A percentile compares a stretch with the other conserved stretches of the same genome.
These are phyloP conservation scores for Flaveria bidentis DNA, from an alignment of 129 eudicot species.

Conservation along the genomic window DNA sequence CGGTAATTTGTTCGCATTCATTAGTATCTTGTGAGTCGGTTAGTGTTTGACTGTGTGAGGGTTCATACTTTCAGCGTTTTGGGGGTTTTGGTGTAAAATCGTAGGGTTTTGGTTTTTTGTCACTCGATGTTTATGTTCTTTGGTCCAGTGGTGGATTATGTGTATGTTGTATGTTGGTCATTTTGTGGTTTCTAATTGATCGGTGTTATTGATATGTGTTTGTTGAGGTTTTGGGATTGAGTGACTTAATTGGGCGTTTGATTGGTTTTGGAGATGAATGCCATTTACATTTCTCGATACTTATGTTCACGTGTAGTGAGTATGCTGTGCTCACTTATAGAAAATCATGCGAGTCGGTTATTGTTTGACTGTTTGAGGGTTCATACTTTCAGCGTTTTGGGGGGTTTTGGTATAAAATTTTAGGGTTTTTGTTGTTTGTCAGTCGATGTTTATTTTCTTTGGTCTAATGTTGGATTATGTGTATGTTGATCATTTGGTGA, in stretches of 20 bases:
- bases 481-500: constrained; percentile 9
- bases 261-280: background rate
- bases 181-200: constrained; percentile 15
- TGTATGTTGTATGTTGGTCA: background rate
- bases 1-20: constrained; percentile 35
- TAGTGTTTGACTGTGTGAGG: constrained; percentile 8
- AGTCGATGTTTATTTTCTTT: background rate
- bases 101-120: constrained; percentile 12
- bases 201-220: background rate
- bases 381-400: constrained; percentile 31
- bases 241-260: constrained; percentile 19
- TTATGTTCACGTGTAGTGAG: too few species aligned
- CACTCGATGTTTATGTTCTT: background rate
- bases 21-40: constrained; percentile 30
- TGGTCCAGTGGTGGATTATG: background rate
- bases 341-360: constrained; percentile 26
- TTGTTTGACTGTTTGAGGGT: constrained; percentile 4
- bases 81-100: background rate
- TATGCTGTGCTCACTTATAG: too few species aligned
- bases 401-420: background rate
- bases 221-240: constrained; percentile 22
- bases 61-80: constrained; percentile 32
- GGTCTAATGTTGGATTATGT: background rate
- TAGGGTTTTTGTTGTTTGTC: constrained; percentile 14
- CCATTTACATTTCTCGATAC: too few species aligned